Evolutionary conservation across 768 basidiomycete species (phyloP).

Genomic region (Tricholoma furcatifolium): DNA sequence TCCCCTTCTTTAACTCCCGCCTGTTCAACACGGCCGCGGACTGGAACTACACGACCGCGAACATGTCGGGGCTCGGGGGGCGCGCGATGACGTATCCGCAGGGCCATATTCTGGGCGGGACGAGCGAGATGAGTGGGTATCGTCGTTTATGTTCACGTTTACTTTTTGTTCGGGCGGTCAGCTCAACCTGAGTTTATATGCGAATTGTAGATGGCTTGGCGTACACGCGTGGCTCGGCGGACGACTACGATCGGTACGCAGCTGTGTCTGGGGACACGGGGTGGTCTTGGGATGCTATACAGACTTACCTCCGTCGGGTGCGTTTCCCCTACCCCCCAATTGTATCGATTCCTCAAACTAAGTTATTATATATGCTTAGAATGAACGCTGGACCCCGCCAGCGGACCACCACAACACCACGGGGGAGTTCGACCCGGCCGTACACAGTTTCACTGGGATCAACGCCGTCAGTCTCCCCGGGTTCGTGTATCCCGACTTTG

Average conservation of each 20-base stretch:
- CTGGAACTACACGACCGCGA: slow-evolving; percentile 19
- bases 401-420: slow-evolving; percentile 28
- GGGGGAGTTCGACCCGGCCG: slow-evolving; percentile 5
- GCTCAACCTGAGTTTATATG: no score
- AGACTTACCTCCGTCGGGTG: slow-evolving; percentile 25
- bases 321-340: neutral
- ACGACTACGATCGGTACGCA: slow-evolving; percentile 34
- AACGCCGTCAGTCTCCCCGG: slow-evolving; percentile 29
- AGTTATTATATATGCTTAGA: slow-evolving; percentile 7
- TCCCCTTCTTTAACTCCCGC: slow-evolving; percentile 20
- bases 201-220: slow-evolving; percentile 10
- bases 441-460: slow-evolving; percentile 24
- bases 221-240: slow-evolving; percentile 32
- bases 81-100: slow-evolving; percentile 15
- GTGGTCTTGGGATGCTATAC: slow-evolving; percentile 31
- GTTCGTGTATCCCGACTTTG: slow-evolving; percentile 21
- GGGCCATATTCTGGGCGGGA: slow-evolving; percentile 20
- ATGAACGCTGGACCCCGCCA: slow-evolving; percentile 28
- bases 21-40: slow-evolving; percentile 17
- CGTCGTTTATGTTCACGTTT: neutral
- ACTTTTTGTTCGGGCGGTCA: no score
- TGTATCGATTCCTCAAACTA: neutral
- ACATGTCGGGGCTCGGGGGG: slow-evolving; percentile 12
- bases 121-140: slow-evolving; percentile 16
- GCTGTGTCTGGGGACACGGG: slow-evolving; percentile 26